These are phyloP conservation scores for Komagataella phaffii DNA, from an alignment of 805 yeast species.

Conservation along the genomic window DNA sequence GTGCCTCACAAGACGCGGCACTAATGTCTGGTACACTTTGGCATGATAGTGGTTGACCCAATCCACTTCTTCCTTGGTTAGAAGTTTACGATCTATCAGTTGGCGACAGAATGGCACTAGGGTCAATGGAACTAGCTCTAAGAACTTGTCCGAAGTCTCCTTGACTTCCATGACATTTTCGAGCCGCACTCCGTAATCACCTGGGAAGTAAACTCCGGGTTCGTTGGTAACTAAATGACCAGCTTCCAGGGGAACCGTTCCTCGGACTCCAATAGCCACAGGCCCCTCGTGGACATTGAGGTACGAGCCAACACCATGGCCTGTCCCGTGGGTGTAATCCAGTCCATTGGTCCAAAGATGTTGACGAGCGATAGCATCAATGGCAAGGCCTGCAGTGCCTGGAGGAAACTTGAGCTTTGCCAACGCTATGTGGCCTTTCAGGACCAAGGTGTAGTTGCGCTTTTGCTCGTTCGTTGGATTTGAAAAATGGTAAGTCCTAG, in stretches of 20 bases:
- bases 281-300: conserved; percentile 94
- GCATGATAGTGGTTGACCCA: conserved; percentile 39
- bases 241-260: conserved; percentile 26
- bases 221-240: conserved; percentile 49
- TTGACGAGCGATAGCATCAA: conserved; percentile 78
- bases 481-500: conserved; percentile 69
- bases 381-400: conserved; percentile 58
- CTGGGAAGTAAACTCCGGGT: conserved; percentile 51
- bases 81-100: conserved; percentile 30
- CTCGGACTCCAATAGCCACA: conserved; percentile 58
- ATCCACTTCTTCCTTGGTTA: conserved; percentile 28
- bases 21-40: conserved; percentile 29
- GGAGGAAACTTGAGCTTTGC: conserved; percentile 72
- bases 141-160: conserved; percentile 26
- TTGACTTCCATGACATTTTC: conserved; percentile 35
- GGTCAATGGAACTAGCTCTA: conserved; percentile 43
- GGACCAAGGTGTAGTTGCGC: conserved; percentile 67
- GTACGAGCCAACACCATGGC: conserved; percentile 93
- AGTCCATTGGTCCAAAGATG: conserved; percentile 72
- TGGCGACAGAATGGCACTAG: conserved; percentile 42
- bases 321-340: conserved; percentile 90
- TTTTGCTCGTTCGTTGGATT: conserved; percentile 43
- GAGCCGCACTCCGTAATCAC: conserved; percentile 46
- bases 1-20: conserved; percentile 21
- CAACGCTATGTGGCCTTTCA: conserved; percentile 84